Evolutionary conservation across 257 asterid species (phyloP).

Genomic region (Petrea volubilis): DNA sequence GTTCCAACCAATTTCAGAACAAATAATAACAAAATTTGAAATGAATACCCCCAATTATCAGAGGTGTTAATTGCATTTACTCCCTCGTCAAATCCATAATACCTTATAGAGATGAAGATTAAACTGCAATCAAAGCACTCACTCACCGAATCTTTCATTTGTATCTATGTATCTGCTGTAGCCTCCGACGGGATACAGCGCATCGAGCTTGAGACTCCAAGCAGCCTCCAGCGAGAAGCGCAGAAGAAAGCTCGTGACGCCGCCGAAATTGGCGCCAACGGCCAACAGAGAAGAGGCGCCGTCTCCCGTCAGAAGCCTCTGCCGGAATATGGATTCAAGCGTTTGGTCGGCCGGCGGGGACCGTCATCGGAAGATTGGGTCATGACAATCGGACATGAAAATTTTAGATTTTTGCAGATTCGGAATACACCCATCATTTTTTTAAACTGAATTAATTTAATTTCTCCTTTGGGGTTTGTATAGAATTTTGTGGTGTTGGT

Average conservation of each 20-base stretch:
- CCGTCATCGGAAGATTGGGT: constrained; percentile 47
- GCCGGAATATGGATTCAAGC: constrained; percentile 62
- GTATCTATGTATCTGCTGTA: constrained; percentile 65
- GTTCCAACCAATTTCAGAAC: constrained; percentile 26
- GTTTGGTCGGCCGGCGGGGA: constrained; percentile 63
- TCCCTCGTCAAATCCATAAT: too few species aligned
- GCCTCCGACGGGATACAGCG: constrained; percentile 76
- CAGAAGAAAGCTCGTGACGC: constrained; percentile 67
- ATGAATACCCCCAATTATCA: too few species aligned
- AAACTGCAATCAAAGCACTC: too few species aligned
- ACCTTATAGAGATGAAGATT: too few species aligned
- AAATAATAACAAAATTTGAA: neutral
- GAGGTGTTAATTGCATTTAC: too few species aligned
- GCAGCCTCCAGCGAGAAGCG: constrained; percentile 71
- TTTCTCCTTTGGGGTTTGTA: neutral
- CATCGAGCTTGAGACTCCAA: constrained; percentile 74
- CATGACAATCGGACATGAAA: constrained; percentile 34
- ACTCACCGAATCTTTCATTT: constrained; percentile 72
- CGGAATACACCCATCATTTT: constrained; percentile 15
- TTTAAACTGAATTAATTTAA: neutral
- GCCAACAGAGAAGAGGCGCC: constrained; percentile 70
- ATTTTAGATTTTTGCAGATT: constrained; percentile 13
- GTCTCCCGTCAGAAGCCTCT: constrained; percentile 63
- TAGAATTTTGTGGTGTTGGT: neutral
- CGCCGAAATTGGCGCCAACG: constrained; percentile 75